Conservation (phyloP, 1,284 basidiomycete species). For the Boletus mariae region DNA sequence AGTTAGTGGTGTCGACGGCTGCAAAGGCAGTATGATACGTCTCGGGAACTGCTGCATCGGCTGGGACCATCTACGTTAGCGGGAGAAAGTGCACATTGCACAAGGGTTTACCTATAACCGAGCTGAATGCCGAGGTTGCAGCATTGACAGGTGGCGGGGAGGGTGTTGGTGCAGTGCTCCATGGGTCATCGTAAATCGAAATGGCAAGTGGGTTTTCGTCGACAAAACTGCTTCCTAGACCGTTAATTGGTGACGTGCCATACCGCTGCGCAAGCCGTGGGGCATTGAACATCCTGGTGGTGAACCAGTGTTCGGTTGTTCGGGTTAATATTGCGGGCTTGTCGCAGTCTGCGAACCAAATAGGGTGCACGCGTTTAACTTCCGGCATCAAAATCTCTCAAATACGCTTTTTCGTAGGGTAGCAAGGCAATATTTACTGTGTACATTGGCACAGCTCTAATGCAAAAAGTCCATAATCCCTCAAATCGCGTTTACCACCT, state of each 20-base stretch:
- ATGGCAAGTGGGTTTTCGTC: slow-evolving; percentile 72
- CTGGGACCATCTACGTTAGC: slow-evolving; percentile 35
- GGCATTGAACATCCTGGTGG: slow-evolving; percentile 66
- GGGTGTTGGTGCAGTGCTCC: slow-evolving; percentile 79
- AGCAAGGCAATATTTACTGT: slow-evolving; percentile 22
- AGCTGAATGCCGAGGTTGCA: slow-evolving; percentile 53
- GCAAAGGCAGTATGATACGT: slow-evolving; percentile 74
- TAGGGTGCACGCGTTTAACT: slow-evolving; percentile 2
- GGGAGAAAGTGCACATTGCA: neutral
- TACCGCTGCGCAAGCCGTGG: slow-evolving; percentile 69
- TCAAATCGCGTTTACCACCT: slow-evolving; percentile 44
- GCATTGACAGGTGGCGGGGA: slow-evolving; percentile 56
- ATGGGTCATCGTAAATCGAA: slow-evolving; percentile 83
- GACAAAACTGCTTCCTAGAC: slow-evolving; percentile 68
- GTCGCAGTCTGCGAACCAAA: slow-evolving; percentile 15
- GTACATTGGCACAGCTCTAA: slow-evolving; percentile 18
- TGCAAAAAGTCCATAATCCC: slow-evolving; percentile 14
- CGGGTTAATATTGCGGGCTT: slow-evolving; percentile 6
- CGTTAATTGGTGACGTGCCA: slow-evolving; percentile 48
- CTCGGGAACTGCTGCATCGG: slow-evolving; percentile 75
- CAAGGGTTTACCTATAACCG: slow-evolving; percentile 57
- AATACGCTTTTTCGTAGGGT: slow-evolving; percentile 4
- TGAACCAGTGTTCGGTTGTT: slow-evolving; percentile 9
- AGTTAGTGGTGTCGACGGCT: slow-evolving; percentile 61
- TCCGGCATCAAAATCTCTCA: neutral